Evolutionary conservation across 2,329 filamentous ascomycete genomes (phyloP).

Genomic region (Akanthomyces muscarius): DNA sequence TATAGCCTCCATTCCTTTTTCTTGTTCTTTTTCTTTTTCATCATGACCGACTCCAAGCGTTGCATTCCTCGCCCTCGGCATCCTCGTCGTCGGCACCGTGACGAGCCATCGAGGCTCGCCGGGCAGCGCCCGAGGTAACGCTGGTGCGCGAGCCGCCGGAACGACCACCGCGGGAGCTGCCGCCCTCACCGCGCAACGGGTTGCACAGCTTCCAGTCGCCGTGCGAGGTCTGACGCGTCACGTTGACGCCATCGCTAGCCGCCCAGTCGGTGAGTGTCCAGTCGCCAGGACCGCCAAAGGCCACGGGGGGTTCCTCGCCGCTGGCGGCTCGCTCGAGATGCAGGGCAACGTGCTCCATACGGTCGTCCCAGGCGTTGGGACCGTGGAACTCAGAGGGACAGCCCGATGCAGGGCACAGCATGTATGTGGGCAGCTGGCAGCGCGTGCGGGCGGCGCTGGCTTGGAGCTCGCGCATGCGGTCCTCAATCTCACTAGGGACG

Average conservation of each 20-base stretch:
- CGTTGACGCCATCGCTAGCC: slow-evolving; percentile 32
- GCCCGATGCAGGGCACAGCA: slow-evolving; percentile 56
- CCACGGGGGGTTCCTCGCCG: slow-evolving; percentile 26
- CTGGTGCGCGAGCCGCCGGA: not conserved
- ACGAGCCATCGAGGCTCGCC: not conserved
- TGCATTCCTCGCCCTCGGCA: slow-evolving; percentile 28
- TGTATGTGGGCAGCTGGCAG: slow-evolving; percentile 56
- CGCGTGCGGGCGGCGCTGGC: slow-evolving; percentile 56
- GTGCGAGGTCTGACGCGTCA: slow-evolving; percentile 28
- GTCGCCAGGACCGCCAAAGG: slow-evolving; percentile 39
- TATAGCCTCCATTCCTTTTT: not conserved
- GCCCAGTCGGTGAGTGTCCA: slow-evolving; percentile 40
- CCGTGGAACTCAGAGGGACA: slow-evolving; percentile 62
- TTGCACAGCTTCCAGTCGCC: slow-evolving; percentile 34
- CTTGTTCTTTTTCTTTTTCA: not conserved
- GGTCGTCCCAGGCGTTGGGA: slow-evolving; percentile 65
- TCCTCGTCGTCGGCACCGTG: slow-evolving; percentile 23
- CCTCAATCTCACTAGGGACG: slow-evolving; percentile 41
- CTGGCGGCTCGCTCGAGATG: slow-evolving; percentile 60
- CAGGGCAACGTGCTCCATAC: slow-evolving; percentile 82
- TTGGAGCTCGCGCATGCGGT: slow-evolving; percentile 53
- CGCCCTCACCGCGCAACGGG: slow-evolving; percentile 23
- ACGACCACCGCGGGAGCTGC: slow-evolving; percentile 16
- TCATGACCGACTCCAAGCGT: not conserved
- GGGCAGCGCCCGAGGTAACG: not conserved